Percentiles rank a stretch among this genome's conserved stretches.
phyloP scores from a whole-genome alignment of 2,329 filamentous ascomycete species.

The Aspergillus luchuensis region DNA sequence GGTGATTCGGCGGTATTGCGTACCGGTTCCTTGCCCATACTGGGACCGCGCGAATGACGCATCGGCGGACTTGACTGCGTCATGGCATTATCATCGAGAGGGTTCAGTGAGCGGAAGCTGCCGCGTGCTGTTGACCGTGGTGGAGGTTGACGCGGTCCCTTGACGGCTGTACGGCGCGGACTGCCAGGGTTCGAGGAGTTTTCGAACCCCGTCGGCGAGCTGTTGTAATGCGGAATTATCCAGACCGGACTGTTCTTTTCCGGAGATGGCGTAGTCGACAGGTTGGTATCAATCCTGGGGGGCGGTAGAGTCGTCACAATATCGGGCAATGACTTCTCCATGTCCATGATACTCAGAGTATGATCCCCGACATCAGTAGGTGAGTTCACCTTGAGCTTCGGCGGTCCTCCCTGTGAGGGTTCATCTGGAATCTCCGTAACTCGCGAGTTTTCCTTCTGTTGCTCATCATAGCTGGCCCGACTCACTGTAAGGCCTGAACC shows the following conservation, averaged over 20 bases:
- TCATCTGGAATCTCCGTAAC: slow-evolving; percentile 10
- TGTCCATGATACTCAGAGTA: slow-evolving; percentile 19
- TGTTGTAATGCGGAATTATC: slow-evolving; percentile 24
- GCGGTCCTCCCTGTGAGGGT: slow-evolving; percentile 23
- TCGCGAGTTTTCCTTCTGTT: slow-evolving; percentile 11
- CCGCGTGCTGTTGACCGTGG: slow-evolving; percentile 20
- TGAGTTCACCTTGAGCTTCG: slow-evolving; percentile 29
- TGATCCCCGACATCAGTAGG: slow-evolving; percentile 19
- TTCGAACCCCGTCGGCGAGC: slow-evolving; percentile 28
- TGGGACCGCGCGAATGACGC: slow-evolving; percentile 16
- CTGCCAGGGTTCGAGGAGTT: slow-evolving; percentile 30
- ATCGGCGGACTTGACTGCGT: slow-evolving; percentile 8
- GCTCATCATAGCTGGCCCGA: slow-evolving; percentile 18
- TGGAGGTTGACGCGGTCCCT: slow-evolving; percentile 38
- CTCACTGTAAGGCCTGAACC: slow-evolving; percentile 21
- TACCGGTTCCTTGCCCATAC: slow-evolving; percentile 23
- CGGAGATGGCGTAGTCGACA: slow-evolving; percentile 36
- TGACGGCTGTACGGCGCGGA: slow-evolving; percentile 36
- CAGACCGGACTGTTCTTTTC: slow-evolving; percentile 30
- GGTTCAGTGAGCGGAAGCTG: slow-evolving; percentile 21
- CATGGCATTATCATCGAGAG: slow-evolving; percentile 19
- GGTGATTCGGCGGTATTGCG: slow-evolving; percentile 24
- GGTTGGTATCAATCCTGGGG: slow-evolving; percentile 14
- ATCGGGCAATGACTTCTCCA: slow-evolving; percentile 26
- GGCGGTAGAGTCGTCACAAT: slow-evolving; percentile 30